These are phyloP conservation scores for Podospora comata DNA, from an alignment of 495 filamentous ascomycete genomes.

Conservation along the genomic window DNA sequence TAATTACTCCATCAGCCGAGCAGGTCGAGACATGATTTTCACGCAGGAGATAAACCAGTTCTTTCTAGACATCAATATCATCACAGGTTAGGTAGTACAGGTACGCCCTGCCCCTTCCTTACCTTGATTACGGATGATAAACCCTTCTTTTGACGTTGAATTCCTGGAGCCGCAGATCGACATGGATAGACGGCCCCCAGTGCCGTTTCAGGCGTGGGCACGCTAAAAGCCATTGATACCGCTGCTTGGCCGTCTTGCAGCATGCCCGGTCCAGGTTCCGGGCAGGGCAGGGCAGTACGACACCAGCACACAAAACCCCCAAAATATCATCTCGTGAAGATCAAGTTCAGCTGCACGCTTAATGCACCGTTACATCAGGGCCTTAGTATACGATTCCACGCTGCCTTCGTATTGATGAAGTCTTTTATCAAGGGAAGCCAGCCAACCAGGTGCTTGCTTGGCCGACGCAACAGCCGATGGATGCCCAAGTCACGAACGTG, in stretches of 20 bases:
- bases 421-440: not conserved
- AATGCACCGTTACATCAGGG: conserved; percentile 1
- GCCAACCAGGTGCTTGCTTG: conserved; percentile 3
- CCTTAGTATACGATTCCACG: not conserved
- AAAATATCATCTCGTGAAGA: conserved; percentile 4
- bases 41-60: not conserved
- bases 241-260: not conserved
- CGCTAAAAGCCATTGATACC: not conserved
- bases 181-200: conserved; percentile 2
- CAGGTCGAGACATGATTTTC: not conserved
- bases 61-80: too few relatives aligned
- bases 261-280: not conserved
- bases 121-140: not conserved
- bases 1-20: not conserved
- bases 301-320: not conserved
- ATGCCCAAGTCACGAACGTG: conserved; percentile 9
- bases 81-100: too few relatives aligned
- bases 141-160: not conserved
- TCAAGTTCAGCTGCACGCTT: not conserved
- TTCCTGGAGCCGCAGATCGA: conserved; percentile 1
- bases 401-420: not conserved
- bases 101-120: too few relatives aligned
- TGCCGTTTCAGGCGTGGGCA: not conserved
- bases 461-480: conserved; percentile 9
- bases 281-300: too few relatives aligned